Conservation (phyloP, 345 rosid species). For the Acer negundo region DNA sequence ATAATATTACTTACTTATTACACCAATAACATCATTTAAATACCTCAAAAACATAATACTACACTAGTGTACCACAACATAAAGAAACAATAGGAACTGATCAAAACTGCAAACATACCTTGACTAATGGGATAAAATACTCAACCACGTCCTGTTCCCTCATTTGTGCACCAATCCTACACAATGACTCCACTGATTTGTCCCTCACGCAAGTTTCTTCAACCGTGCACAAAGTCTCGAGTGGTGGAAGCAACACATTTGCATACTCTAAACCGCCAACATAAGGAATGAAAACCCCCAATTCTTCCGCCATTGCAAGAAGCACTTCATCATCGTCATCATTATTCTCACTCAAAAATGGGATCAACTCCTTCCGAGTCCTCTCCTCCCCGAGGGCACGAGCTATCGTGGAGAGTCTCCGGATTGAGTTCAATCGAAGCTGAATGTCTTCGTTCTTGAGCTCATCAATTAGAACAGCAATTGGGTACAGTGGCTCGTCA, state of each 20-base stretch:
- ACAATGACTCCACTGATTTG: conserved; percentile 68
- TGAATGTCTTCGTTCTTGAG: conserved; percentile 79
- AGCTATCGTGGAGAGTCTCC: conserved; percentile 67
- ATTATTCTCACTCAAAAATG: conserved; percentile 73
- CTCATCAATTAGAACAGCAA: conserved; percentile 78
- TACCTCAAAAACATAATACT: neutral
- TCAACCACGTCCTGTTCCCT: conserved; percentile 72
- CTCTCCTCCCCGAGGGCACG: conserved; percentile 84
- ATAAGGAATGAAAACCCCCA: conserved; percentile 78
- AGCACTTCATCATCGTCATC: conserved; percentile 85
- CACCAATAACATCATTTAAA: neutral
- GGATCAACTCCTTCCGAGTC: conserved; percentile 73
- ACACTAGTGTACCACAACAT: neutral
- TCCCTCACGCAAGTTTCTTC: conserved; percentile 86
- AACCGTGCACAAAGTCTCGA: conserved; percentile 66
- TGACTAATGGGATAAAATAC: conserved; percentile 56
- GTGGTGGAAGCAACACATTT: conserved; percentile 60
- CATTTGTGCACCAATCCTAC: conserved; percentile 74
- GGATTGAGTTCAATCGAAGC: conserved; percentile 70
- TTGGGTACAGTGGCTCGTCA: conserved; percentile 80
- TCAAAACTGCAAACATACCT: conserved; percentile 41
- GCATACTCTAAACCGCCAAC: conserved; percentile 77
- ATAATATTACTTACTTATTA: neutral
- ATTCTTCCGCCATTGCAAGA: conserved; percentile 77
- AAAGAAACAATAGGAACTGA: neutral